Conservation (phyloP, 2,329 filamentous ascomycete species). For the Fusarium ramigenum region DNA sequence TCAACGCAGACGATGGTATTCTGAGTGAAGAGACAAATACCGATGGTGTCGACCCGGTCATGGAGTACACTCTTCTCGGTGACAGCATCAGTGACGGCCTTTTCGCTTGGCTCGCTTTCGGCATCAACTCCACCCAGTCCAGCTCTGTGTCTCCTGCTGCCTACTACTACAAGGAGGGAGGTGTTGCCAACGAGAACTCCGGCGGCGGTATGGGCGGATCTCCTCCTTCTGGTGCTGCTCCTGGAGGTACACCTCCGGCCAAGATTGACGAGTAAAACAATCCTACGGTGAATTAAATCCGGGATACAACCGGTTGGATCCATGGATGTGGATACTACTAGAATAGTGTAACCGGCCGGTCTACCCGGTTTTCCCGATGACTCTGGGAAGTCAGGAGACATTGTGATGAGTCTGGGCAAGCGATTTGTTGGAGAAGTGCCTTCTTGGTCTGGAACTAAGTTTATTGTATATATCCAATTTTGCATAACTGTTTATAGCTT, state of each 20-base stretch:
- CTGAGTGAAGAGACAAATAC: constrained; percentile 58
- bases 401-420: neutral
- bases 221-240: constrained; percentile 8
- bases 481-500: neutral
- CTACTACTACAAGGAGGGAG: constrained; percentile 34
- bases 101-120: constrained; percentile 64
- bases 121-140: constrained; percentile 53
- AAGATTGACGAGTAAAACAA: neutral
- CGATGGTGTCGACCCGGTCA: constrained; percentile 64
- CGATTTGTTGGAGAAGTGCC: neutral
- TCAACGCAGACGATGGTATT: constrained; percentile 60
- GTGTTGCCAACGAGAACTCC: constrained; percentile 36
- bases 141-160: constrained; percentile 27
- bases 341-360: neutral
- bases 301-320: neutral
- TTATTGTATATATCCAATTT: neutral
- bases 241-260: constrained; percentile 1
- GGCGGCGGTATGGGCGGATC: constrained; percentile 13
- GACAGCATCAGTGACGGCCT: constrained; percentile 61
- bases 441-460: neutral
- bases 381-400: neutral
- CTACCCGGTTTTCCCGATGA: neutral
- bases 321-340: neutral
- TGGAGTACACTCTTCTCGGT: constrained; percentile 67
- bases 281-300: neutral